Base-by-base conservation (phyloP, 2,329 filamentous ascomycete species). In the Microcera coccophila region DNA sequence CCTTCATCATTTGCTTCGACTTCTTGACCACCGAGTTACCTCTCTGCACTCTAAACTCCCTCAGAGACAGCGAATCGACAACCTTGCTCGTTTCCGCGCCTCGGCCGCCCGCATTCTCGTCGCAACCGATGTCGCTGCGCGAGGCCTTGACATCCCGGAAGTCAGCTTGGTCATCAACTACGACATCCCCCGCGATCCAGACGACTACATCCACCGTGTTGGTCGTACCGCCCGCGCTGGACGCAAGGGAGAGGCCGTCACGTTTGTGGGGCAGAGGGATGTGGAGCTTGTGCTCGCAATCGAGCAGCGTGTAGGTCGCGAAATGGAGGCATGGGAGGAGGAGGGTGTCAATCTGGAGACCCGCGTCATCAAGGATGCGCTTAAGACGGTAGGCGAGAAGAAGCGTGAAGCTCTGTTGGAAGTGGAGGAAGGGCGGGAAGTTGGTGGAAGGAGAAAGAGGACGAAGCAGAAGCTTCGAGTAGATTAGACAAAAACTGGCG, bases 131-230 rank as follows among this genome's bases (percentile, higher is more conserved):
- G 90, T 98, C 12, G 93, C 93, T 1, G 87, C 90, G 16, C 81
- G 93, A 64, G 93, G 93, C 75, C 79, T 98, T 4, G 93, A 98
- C 69, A 96, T 98, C 48, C 91, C 91, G 1, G 87, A 90, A 54
- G 91, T 97, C 5, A 84, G 79, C 41, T 69, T 97, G 14, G 93
- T 98, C 3, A 72, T 98, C 61, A 97, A 98, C 68, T 98, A 90
- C 67, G 93, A 98, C 62, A 81, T 98, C 1, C 93, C 93, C 0
- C 82, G 91, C n/a, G 89, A 96, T 61, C 89, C 91, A 3, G 90
- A 96, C 63, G 91, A 96, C 67, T 98, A 98, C 65, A 93, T 98
- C 53, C 93, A 98, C 70, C 82, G 93, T 11, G 91, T 96, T 38
- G 93, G 93, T 64, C 85, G 93, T 68, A 98, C 93, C 11, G 93